These are phyloP conservation scores for Nitzschia putrida DNA, from an alignment of 108 stramenopile genomes.

Conservation along the genomic window DNA sequence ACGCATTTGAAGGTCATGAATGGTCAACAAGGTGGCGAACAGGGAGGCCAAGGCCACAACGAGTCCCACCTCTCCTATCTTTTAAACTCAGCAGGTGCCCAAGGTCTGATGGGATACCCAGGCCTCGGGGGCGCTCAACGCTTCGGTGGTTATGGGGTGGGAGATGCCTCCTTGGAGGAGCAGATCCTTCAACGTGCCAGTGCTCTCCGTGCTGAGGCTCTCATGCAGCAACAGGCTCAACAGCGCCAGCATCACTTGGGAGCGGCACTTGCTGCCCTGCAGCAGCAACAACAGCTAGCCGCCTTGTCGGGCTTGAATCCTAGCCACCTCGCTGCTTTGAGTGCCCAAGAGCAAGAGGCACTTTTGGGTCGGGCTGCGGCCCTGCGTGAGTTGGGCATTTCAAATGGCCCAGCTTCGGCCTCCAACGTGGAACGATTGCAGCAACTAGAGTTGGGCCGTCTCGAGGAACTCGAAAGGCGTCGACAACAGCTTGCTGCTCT, in stretches of 20 bases:
- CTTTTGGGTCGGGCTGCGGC: conserved; percentile 29
- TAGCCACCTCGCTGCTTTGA: conserved; percentile 8
- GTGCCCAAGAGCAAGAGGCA: conserved; percentile 27
- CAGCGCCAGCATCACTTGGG: conserved; percentile 29
- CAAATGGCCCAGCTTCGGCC: not conserved
- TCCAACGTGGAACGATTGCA: conserved; percentile 22
- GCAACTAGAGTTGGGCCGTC: conserved; percentile 17
- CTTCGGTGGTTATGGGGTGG: conserved; percentile 4
- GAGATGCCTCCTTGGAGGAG: conserved; percentile 30
- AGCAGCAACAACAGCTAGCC: conserved; percentile 40
- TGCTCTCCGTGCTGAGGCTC: conserved; percentile 39
- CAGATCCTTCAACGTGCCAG: conserved; percentile 43
- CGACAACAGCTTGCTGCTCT: conserved; percentile 26
- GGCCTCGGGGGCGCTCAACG: conserved; percentile 3
- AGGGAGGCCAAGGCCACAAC: conserved; percentile 2
- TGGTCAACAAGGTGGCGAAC: conserved; percentile 23
- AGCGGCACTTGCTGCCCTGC: conserved; percentile 33
- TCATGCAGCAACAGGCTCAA: conserved; percentile 42
- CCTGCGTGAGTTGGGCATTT: conserved; percentile 34
- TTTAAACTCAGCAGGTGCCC: conserved; percentile 9
- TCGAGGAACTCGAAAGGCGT: conserved; percentile 28
- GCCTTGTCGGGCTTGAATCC: conserved; percentile 17
- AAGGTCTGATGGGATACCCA: conserved; percentile 9
- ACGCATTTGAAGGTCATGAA: conserved; percentile 10
- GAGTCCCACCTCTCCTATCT: conserved; percentile 26